Evolutionary conservation across 352 stramenopile genomes (phyloP), one percentile per base, ranked within the genome.

Genomic region (Pythium biforme): DNA sequence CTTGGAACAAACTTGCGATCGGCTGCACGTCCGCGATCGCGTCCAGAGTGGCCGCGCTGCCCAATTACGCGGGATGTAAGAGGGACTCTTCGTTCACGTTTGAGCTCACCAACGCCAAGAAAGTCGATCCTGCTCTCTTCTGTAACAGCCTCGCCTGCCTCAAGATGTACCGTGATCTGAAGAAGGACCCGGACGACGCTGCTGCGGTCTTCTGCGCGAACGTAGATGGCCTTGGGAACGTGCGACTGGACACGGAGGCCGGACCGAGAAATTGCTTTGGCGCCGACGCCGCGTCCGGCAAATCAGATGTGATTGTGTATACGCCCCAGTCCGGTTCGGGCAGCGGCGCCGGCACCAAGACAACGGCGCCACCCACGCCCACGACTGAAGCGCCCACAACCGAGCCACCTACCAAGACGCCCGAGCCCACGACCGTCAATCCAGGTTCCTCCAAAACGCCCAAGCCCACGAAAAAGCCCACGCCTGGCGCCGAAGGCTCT

Each of bases 141-240:
- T 37, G 14, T 19, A n/a, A n/a, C n/a, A 57, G 51, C 51, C 20
- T 15, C n/a, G 26, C 17, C 37, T 59, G 52, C 25, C 52, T 59
- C 52, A 14, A 33, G 37, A 19, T 59, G 37, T 59, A 50, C 37
- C 52, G 52, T 37, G 37, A 17, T 22, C 52, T 59, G 11, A 33
- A 37, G 17, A 40, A 29, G 27, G 9, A 17, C 2, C 3, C 52
- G 10, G n/a, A 23, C 8, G 15, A 19, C n/a, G 52, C n/a, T n/a
- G n/a, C n/a, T n/a, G n/a, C 52, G 14, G 11, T 59, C 4, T 19
- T 27, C 14, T 59, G 52, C 14, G 37, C 34, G 2, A 59, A 49
- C 9, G 52, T 59, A 14, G 6, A 3, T 2, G 37, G 34, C 7
- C 52, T 59, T 0, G 37, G 22, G 9, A 23, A n/a, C n/a, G 37